Percentiles rank a stretch among this genome's conserved stretches.
These are phyloP conservation scores for Pinus tabuliformis DNA, from an alignment of 75 land plant genomes.

Conservation along the genomic window DNA sequence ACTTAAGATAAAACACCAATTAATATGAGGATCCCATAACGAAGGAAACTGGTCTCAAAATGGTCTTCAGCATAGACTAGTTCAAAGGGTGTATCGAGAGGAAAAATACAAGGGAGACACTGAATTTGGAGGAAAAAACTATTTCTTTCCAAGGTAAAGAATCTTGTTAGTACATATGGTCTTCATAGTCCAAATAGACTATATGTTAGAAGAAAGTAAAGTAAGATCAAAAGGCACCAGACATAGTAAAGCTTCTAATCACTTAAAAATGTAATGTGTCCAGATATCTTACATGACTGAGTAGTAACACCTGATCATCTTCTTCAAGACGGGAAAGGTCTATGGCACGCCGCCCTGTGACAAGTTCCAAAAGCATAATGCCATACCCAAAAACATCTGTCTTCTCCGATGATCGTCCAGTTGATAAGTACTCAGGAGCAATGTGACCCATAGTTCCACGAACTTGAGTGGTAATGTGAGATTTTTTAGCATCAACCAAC, in stretches of 20 bases:
- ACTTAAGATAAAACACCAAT: background rate
- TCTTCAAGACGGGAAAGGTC: conserved; percentile 27
- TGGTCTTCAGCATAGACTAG: background rate
- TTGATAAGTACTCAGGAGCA: conserved; percentile 90
- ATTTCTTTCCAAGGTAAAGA: background rate
- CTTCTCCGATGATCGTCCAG: conserved; percentile 88
- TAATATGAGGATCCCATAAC: background rate
- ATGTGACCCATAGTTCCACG: conserved; percentile 90
- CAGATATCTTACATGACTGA: conserved; percentile 24
- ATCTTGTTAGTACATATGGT: background rate
- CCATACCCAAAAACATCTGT: conserved; percentile 94
- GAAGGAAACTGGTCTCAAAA: background rate
- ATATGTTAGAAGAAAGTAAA: background rate
- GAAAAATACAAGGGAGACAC: background rate
- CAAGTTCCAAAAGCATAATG: conserved; percentile 72
- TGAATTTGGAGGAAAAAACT: background rate
- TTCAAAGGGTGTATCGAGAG: background rate
- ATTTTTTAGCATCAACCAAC: conserved; percentile 67
- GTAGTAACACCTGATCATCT: conserved; percentile 34
- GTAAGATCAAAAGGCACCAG: background rate
- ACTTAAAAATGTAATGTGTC: background rate
- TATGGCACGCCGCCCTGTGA: conserved; percentile 70
- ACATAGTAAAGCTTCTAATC: background rate
- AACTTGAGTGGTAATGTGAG: conserved; percentile 90
- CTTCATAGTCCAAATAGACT: background rate